A percentile compares a stretch with the other conserved stretches of the same genome.
Evolutionary conservation across 2,329 filamentous ascomycete genomes (phyloP).

Genomic region (Celoporthe dispersa): DNA sequence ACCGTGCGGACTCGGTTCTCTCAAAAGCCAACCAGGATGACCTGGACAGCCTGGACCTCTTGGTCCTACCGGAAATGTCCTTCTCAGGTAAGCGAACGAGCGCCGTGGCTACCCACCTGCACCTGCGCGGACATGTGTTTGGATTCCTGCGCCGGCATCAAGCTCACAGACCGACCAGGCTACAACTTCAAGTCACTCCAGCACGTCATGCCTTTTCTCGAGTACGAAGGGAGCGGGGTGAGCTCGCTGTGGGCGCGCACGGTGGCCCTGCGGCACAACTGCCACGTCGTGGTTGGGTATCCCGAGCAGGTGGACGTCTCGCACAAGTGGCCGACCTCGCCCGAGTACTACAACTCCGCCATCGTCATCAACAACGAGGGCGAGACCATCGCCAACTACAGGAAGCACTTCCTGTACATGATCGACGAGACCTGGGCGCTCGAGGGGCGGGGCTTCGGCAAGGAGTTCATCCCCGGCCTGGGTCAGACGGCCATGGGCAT

Average conservation of each 20-base stretch:
- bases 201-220: constrained; percentile 71
- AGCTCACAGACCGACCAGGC: constrained; percentile 47
- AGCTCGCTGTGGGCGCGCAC: constrained; percentile 73
- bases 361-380: constrained; percentile 63
- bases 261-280: constrained; percentile 68
- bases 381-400: constrained; percentile 63
- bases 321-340: constrained; percentile 52
- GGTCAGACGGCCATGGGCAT: constrained; percentile 63
- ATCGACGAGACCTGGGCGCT: constrained; percentile 66
- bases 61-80: constrained; percentile 77
- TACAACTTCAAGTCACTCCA: constrained; percentile 77
- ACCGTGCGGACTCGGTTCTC: constrained; percentile 68
- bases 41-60: constrained; percentile 69
- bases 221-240: constrained; percentile 67
- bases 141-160: background rate
- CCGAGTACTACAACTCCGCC: constrained; percentile 59
- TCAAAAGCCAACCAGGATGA: constrained; percentile 53
- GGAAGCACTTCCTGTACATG: constrained; percentile 63
- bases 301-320: constrained; percentile 67
- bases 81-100: constrained; percentile 66
- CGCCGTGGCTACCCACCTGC: background rate
- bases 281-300: constrained; percentile 73
- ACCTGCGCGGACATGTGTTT: background rate
- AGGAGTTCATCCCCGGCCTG: constrained; percentile 46
- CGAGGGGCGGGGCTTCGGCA: constrained; percentile 46